Evolutionary conservation across 306 rosid genomes (phyloP).

Genomic region (Prunus mongolica): DNA sequence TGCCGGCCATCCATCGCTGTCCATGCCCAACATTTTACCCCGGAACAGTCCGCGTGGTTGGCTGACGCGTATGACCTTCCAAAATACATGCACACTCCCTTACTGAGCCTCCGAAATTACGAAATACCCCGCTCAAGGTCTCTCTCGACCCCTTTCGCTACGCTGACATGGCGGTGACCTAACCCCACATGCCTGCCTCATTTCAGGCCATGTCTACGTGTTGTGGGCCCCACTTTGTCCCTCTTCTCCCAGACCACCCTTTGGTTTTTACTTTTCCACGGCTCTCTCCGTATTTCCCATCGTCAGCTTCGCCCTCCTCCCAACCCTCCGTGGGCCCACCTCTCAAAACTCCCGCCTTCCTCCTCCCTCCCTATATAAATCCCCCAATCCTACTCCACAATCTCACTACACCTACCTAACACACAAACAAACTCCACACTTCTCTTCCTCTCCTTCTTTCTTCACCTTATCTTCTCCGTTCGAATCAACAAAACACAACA

Average conservation of each 20-base stretch:
- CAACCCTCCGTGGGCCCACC: not conserved
- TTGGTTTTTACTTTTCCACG: not conserved
- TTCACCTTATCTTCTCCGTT: not conserved
- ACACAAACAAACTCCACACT: not conserved
- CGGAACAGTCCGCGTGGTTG: slow-evolving; percentile 20
- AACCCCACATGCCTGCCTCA: slow-evolving; percentile 46
- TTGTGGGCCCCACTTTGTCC: slow-evolving; percentile 41
- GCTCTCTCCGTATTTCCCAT: slow-evolving; percentile 10
- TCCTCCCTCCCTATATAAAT: slow-evolving; percentile 11
- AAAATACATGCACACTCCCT: not conserved
- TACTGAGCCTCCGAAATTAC: too few species aligned
- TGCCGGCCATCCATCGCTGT: slow-evolving; percentile 30
- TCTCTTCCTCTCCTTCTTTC: not conserved
- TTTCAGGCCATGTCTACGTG: slow-evolving; percentile 38
- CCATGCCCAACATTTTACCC: slow-evolving; percentile 35
- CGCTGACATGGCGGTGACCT: slow-evolving; percentile 33
- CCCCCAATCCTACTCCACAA: slow-evolving; percentile 1
- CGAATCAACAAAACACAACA: not conserved
- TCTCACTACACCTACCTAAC: not conserved
- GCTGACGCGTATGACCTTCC: slow-evolving; percentile 18
- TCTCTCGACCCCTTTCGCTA: not conserved
- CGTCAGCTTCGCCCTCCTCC: slow-evolving; percentile 15
- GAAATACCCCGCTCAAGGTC: too few species aligned
- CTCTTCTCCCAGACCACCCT: slow-evolving; percentile 22
- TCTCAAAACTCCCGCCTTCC: not conserved